Conservation (phyloP, 805 yeast genomes). For the Metschnikowia vanudenii region DNA sequence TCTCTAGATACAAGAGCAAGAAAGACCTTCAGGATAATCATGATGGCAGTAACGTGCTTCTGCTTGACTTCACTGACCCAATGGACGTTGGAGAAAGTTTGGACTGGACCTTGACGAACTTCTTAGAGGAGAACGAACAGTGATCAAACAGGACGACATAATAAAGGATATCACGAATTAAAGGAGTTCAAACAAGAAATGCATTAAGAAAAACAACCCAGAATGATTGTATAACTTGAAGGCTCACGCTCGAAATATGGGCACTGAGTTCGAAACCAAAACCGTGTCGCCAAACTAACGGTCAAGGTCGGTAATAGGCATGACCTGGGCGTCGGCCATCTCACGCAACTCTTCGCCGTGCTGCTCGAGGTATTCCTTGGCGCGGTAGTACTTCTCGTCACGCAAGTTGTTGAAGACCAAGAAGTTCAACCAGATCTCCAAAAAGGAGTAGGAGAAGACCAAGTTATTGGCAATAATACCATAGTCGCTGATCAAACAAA, state of each 20-base stretch:
- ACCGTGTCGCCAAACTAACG: not conserved
- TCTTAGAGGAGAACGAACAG: slow-evolving; percentile 20
- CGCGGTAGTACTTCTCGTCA: slow-evolving; percentile 57
- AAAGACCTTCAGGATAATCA: slow-evolving; percentile 28
- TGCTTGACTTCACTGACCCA: slow-evolving; percentile 49
- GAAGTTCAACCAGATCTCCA: slow-evolving; percentile 71
- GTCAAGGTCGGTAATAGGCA: slow-evolving; percentile 27
- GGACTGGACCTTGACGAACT: slow-evolving; percentile 49
- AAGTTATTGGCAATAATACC: slow-evolving; percentile 58
- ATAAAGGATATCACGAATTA: no score
- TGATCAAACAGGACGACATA: no score
- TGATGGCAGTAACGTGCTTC: slow-evolving; percentile 41
- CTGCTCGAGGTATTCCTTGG: slow-evolving; percentile 42
- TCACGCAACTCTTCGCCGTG: slow-evolving; percentile 36
- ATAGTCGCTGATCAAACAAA: slow-evolving; percentile 46
- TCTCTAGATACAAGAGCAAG: slow-evolving; percentile 29
- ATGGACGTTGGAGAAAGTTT: slow-evolving; percentile 55
- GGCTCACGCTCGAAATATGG: no score
- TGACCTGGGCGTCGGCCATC: slow-evolving; percentile 30
- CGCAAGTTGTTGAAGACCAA: slow-evolving; percentile 58
- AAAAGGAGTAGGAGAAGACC: slow-evolving; percentile 56
- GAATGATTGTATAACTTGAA: not conserved
- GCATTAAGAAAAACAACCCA: no score
- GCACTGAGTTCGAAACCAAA: no score
- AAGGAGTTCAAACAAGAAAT: no score